Conservation (phyloP, 257 asterid species). For the Plantago elongata region DNA sequence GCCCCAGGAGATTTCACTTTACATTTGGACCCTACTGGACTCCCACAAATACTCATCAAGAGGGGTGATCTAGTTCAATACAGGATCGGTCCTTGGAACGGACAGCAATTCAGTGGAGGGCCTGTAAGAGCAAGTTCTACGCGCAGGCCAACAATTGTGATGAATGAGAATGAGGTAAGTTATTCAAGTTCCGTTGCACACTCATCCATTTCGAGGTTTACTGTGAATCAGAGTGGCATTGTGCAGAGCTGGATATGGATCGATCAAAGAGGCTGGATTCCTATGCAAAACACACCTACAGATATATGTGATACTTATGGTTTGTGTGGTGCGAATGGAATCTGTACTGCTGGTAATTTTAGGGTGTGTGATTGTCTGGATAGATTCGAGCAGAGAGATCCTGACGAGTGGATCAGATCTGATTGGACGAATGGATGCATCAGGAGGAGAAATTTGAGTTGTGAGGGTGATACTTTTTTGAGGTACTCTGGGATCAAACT, state of each 20-base stretch:
- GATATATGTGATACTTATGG: background rate
- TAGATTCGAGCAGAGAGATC: constrained; percentile 6
- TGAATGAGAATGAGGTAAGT: constrained; percentile 21
- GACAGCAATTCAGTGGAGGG: constrained; percentile 30
- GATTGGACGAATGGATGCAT: background rate
- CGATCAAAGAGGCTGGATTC: background rate
- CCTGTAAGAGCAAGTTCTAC: background rate
- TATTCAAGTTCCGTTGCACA: constrained; percentile 1
- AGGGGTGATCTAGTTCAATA: background rate
- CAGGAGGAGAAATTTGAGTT: background rate
- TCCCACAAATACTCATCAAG: constrained; percentile 21
- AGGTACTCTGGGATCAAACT: background rate
- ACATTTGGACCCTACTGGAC: constrained; percentile 29
- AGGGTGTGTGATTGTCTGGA: background rate
- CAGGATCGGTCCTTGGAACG: constrained; percentile 44
- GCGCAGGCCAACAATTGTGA: constrained; percentile 7
- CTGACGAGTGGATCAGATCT: background rate
- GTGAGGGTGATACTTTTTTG: background rate
- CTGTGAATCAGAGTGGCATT: constrained; percentile 2
- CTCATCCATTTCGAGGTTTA: constrained; percentile 10
- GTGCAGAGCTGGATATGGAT: constrained; percentile 1
- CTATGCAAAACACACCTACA: background rate
- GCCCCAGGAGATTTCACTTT: constrained; percentile 27
- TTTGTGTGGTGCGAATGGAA: background rate
- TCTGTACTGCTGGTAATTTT: background rate